These are phyloP conservation scores for Yamadazyma diddensiae DNA, from an alignment of 1,139 yeast species.

Conservation along the genomic window DNA sequence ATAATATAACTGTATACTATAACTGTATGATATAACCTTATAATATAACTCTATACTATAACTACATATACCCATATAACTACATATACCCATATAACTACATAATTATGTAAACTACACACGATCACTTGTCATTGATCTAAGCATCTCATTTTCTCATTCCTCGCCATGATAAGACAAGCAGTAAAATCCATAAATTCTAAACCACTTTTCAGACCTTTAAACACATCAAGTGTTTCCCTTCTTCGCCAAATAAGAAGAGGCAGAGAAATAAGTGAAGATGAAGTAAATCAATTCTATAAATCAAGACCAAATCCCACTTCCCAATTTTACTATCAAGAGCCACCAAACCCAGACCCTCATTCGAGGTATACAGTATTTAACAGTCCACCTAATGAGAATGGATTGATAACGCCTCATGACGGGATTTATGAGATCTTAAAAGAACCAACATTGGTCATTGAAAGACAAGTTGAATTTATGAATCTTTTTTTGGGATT, in stretches of 20 bases:
- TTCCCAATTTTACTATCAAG: slow-evolving; percentile 28
- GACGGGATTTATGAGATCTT: slow-evolving; percentile 60
- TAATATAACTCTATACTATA: too few species aligned
- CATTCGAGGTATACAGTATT: slow-evolving; percentile 29
- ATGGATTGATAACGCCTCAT: slow-evolving; percentile 47
- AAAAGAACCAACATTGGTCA: slow-evolving; percentile 76
- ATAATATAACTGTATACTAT: too few species aligned
- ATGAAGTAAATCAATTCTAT: slow-evolving; percentile 28
- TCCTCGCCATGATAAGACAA: neutral
- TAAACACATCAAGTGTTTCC: neutral
- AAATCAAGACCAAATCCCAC: slow-evolving; percentile 4
- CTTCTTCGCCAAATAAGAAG: slow-evolving; percentile 30
- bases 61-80: too few species aligned
- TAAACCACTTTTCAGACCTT: neutral
- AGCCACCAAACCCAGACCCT: slow-evolving; percentile 27
- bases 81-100: too few species aligned
- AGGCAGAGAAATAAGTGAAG: slow-evolving; percentile 37
- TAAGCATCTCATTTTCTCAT: too few species aligned
- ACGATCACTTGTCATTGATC: too few species aligned
- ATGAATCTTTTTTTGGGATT: slow-evolving; percentile 85
- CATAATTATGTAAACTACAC: too few species aligned
- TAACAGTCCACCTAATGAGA: slow-evolving; percentile 36
- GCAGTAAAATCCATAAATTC: neutral
- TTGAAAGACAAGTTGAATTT: slow-evolving; percentile 84
- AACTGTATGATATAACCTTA: too few species aligned